Conservation (phyloP, 2,329 filamentous ascomycete species). For the Sordariomycetes sp. region DNA sequence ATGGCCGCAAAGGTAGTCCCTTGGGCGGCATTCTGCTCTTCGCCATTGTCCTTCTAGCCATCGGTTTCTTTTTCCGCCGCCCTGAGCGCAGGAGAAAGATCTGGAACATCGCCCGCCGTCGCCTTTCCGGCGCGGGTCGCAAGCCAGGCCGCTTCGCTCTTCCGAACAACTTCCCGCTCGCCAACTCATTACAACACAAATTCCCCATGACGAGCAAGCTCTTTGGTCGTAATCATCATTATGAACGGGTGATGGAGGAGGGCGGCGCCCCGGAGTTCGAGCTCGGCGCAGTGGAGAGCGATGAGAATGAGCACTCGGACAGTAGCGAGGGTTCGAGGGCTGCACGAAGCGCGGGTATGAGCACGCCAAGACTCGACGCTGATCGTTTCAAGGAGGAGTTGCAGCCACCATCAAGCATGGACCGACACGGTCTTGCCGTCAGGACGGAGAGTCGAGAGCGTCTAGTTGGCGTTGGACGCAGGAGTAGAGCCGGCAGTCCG, state of each 20-base stretch:
- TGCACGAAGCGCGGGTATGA: constrained; percentile 56
- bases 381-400: constrained; percentile 38
- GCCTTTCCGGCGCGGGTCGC: constrained; percentile 13
- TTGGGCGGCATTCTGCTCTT: constrained; percentile 48
- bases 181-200: no score
- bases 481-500: constrained; percentile 48
- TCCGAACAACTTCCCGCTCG: no score
- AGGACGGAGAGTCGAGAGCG: constrained; percentile 82
- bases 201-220: constrained; percentile 53
- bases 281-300: constrained; percentile 56
- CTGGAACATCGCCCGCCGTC: constrained; percentile 15
- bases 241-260: constrained; percentile 81
- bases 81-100: constrained; percentile 55
- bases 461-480: constrained; percentile 46
- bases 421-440: constrained; percentile 65
- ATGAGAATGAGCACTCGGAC: constrained; percentile 56
- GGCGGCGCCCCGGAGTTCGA: constrained; percentile 71
- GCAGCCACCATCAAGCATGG: constrained; percentile 36
- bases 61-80: constrained; percentile 67
- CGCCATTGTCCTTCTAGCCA: constrained; percentile 59
- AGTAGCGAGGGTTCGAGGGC: constrained; percentile 45
- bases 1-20: background rate
- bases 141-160: constrained; percentile 18
- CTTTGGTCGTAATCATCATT: constrained; percentile 51
- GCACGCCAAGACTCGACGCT: constrained; percentile 53